phyloP scores from a whole-genome alignment of 225 moss, liverwort and hornwort species.

The Marchantia polymorpha region DNA sequence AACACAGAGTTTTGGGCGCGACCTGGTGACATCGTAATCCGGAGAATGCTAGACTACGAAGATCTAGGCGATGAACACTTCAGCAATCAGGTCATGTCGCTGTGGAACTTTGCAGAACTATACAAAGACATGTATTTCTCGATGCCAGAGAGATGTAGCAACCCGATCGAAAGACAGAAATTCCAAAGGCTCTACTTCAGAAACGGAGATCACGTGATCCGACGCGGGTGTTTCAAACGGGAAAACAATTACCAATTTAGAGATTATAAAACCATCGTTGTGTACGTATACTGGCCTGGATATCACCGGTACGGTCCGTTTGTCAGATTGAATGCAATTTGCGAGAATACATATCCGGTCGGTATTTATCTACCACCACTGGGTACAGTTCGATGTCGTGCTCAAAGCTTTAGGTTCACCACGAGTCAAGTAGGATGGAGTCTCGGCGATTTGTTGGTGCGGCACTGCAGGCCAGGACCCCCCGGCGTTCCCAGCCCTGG shows the following conservation, averaged over 20 bases:
- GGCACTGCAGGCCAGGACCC: neutral
- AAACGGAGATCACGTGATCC: slow-evolving; percentile 18
- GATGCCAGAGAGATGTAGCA: neutral
- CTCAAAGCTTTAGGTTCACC: neutral
- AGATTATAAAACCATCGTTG: neutral
- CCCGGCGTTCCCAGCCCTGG: neutral
- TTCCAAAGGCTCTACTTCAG: slow-evolving; percentile 11
- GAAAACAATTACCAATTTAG: neutral
- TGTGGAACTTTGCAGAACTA: neutral
- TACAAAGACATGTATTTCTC: slow-evolving; percentile 13
- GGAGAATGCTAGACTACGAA: neutral
- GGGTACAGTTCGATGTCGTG: neutral
- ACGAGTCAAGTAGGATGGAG: neutral
- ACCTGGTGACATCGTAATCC: slow-evolving; percentile 16
- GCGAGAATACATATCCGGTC: neutral
- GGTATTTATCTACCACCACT: no score
- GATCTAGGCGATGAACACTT: neutral
- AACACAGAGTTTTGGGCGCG: neutral
- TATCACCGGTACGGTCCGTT: neutral
- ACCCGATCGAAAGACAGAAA: neutral
- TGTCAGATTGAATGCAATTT: neutral
- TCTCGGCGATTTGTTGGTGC: neutral
- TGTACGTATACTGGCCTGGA: slow-evolving; percentile 18
- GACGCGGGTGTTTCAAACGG: neutral
- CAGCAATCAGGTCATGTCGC: neutral